Conservation (phyloP, 1,139 yeast species). For the Debaryomyces robertsiae region DNA sequence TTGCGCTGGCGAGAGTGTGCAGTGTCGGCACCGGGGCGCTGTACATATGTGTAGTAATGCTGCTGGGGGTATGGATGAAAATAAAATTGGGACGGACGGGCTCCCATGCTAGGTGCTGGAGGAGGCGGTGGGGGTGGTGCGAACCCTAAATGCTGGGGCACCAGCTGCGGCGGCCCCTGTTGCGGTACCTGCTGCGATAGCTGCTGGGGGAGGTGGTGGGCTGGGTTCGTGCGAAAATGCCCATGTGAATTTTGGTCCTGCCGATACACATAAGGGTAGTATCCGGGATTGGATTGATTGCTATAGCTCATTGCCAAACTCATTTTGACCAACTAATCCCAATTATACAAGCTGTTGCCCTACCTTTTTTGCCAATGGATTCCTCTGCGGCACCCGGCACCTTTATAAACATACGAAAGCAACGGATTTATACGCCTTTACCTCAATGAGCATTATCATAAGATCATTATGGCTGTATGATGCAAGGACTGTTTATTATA, state of each 20-base stretch:
- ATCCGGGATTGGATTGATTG: constrained; percentile 3
- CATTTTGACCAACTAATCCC: constrained; percentile 3
- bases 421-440: constrained; percentile 3
- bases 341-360: no score
- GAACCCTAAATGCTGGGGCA: background rate
- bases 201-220: constrained; percentile 1
- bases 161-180: background rate
- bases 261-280: constrained; percentile 4
- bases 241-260: constrained; percentile 6
- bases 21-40: background rate
- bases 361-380: no score
- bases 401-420: constrained; percentile 3
- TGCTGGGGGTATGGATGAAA: constrained; percentile 7
- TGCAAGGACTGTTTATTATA: constrained; percentile 5
- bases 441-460: constrained; percentile 8
- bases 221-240: constrained; percentile 4
- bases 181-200: constrained; percentile 2
- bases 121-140: constrained; percentile 11
- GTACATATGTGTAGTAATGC: constrained; percentile 9
- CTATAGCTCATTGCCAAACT: constrained; percentile 7
- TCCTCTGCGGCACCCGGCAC: no score
- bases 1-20: constrained; percentile 2
- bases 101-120: constrained; percentile 1
- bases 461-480: background rate
- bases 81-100: constrained; percentile 6